A percentile compares a stretch with the other conserved stretches of the same genome.
These are phyloP conservation scores for Tephrocybe sp. DNA, from an alignment of 768 basidiomycete species.

Conservation along the genomic window DNA sequence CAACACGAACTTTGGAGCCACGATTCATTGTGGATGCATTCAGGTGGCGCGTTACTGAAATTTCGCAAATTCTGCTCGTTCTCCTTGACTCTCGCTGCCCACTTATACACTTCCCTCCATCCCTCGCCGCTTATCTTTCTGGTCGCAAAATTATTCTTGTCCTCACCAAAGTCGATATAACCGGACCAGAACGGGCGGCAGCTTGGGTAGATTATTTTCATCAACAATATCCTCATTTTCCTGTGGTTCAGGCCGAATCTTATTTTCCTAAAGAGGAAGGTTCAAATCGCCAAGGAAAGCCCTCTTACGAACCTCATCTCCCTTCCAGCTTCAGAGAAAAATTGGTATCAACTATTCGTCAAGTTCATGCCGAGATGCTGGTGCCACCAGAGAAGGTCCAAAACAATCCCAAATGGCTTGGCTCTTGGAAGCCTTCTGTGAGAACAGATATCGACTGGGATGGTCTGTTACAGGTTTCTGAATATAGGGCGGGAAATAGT, in stretches of 20 bases:
- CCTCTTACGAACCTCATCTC: conserved; percentile 61
- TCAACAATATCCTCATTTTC: conserved; percentile 48
- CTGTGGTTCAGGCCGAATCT: conserved; percentile 74
- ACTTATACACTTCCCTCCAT: conserved; percentile 79
- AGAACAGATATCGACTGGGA: conserved; percentile 75
- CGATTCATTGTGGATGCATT: conserved; percentile 10
- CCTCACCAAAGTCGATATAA: conserved; percentile 86
- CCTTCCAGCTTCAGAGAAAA: conserved; percentile 61
- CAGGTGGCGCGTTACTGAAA: conserved; percentile 93
- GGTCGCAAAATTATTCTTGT: conserved; percentile 63
- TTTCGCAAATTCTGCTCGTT: conserved; percentile 83
- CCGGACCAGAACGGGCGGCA: conserved; percentile 58
- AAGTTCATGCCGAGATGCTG: conserved; percentile 65
- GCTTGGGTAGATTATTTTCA: conserved; percentile 67
- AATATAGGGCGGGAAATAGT: conserved; percentile 40
- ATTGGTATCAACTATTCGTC: conserved; percentile 62
- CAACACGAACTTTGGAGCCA: not conserved
- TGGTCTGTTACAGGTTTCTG: conserved; percentile 44
- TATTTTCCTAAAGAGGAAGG: conserved; percentile 54
- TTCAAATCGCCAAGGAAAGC: conserved; percentile 42
- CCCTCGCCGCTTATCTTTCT: conserved; percentile 64
- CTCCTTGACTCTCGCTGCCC: conserved; percentile 91
- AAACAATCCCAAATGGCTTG: conserved; percentile 44
- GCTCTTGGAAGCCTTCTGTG: conserved; percentile 65
- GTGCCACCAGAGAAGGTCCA: conserved; percentile 61